phyloP scores from a whole-genome alignment of 345 rosid species.

The Mercurialis annua region DNA sequence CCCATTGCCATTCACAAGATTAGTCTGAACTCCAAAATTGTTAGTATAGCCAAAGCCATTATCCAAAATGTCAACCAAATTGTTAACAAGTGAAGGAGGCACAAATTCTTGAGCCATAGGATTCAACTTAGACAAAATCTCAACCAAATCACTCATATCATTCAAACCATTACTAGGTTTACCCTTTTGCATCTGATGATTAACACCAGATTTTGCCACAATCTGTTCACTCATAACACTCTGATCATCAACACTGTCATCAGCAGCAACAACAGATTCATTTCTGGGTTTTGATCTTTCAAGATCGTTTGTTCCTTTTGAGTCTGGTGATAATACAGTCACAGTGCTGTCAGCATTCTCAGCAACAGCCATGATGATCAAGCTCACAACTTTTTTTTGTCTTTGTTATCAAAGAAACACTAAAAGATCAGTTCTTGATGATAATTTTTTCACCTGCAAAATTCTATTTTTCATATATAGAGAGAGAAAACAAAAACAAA shows the following conservation, averaged over 20 bases:
- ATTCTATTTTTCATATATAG: not conserved
- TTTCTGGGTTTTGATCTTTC: constrained; percentile 50
- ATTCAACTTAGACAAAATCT: constrained; percentile 78
- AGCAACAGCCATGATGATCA: constrained; percentile 96
- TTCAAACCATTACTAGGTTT: constrained; percentile 34
- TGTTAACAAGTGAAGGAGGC: constrained; percentile 61
- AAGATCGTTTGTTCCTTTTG: constrained; percentile 41
- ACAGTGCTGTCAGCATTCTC: constrained; percentile 78
- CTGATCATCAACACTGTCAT: constrained; percentile 36
- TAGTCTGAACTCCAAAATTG: constrained; percentile 47
- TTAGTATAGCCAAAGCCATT: constrained; percentile 60
- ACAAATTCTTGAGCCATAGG: constrained; percentile 97
- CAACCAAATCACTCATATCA: constrained; percentile 76
- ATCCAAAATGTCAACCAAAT: constrained; percentile 34
- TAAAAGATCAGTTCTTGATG: constrained; percentile 24
- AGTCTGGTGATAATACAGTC: constrained; percentile 46
- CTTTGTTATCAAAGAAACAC: not conserved
- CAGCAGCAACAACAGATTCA: constrained; percentile 34
- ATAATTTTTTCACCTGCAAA: constrained; percentile 35
- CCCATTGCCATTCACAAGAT: constrained; percentile 51
- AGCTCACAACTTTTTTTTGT: constrained; percentile 2
- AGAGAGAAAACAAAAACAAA: not conserved
- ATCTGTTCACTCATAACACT: constrained; percentile 24
- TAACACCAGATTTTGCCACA: constrained; percentile 23
- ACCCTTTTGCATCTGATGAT: constrained; percentile 31